Conservation (phyloP, 352 stramenopile species). For the Phytophthora boehmeriae region DNA sequence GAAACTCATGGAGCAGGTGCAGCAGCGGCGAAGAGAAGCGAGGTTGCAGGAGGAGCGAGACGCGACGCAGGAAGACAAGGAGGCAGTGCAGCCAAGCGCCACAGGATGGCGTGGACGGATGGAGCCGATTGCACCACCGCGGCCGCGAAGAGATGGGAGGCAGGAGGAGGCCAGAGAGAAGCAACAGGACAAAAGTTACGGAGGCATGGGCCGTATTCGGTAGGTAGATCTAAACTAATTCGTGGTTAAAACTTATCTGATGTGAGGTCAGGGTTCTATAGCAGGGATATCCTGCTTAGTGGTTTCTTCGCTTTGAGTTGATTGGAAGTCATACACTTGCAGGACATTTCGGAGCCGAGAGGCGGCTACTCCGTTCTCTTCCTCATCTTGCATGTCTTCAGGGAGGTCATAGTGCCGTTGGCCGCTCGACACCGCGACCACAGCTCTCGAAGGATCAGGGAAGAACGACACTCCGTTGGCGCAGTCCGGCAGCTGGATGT, state of each 20-base stretch:
- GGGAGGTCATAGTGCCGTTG: constrained; percentile 74
- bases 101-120: constrained; percentile 71
- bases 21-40: constrained; percentile 43
- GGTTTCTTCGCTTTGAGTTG: constrained; percentile 6
- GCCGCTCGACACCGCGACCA: constrained; percentile 62
- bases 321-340: constrained; percentile 53
- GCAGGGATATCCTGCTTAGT: background rate
- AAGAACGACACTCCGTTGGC: constrained; percentile 85
- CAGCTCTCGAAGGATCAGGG: constrained; percentile 46
- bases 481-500: constrained; percentile 52
- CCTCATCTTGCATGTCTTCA: constrained; percentile 55
- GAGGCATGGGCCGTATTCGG: constrained; percentile 60
- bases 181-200: constrained; percentile 51
- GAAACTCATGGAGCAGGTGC: constrained; percentile 54
- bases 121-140: constrained; percentile 44
- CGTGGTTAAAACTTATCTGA: background rate
- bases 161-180: constrained; percentile 13
- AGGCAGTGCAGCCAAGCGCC: constrained; percentile 38
- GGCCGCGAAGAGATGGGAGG: constrained; percentile 19
- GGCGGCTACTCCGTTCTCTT: constrained; percentile 16
- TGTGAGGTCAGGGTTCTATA: too few relatives aligned
- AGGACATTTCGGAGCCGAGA: constrained; percentile 34
- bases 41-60: constrained; percentile 34
- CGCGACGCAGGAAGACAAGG: constrained; percentile 11
- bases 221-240: constrained; percentile 24